A percentile compares a stretch with the other conserved stretches of the same genome.
Evolutionary conservation across 352 stramenopile genomes (phyloP).

Genomic region (Phytopythium aichiense): DNA sequence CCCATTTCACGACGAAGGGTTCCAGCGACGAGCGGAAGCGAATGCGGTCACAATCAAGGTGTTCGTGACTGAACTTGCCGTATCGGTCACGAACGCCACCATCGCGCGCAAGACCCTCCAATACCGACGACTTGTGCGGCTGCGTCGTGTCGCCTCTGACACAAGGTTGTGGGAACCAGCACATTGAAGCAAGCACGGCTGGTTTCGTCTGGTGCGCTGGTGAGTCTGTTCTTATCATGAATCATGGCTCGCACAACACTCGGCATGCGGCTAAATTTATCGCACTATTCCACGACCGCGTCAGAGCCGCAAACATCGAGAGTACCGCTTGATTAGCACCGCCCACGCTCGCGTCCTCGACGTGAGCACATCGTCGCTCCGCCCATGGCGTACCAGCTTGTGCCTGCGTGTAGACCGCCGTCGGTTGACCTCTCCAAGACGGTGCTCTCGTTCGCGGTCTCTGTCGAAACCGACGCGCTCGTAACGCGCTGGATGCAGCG

Average conservation of each 20-base stretch:
- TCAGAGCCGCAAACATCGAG: neutral
- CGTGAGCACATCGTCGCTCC: neutral
- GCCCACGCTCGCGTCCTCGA: too few relatives aligned
- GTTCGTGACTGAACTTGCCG: neutral
- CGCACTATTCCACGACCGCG: neutral
- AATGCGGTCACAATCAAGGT: neutral
- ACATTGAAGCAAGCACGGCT: too few relatives aligned
- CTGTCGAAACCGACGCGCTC: neutral
- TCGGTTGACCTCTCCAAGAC: slow-evolving; percentile 3
- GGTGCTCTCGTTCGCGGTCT: neutral
- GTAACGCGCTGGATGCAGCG: neutral
- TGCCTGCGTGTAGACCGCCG: neutral
- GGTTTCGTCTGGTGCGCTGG: too few relatives aligned
- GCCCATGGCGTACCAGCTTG: neutral
- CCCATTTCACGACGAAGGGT: neutral
- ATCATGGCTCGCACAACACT: too few relatives aligned
- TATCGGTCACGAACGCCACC: neutral
- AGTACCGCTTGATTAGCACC: neutral
- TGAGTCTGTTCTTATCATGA: too few relatives aligned
- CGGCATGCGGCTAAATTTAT: too few relatives aligned
- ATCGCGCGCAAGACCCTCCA: neutral
- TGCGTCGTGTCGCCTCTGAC: neutral
- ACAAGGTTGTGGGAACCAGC: neutral
- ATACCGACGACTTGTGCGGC: neutral
- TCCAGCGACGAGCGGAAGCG: neutral